Conservation (phyloP, 139 green algal genomes). For the Chlamydomonas applanata region DNA sequence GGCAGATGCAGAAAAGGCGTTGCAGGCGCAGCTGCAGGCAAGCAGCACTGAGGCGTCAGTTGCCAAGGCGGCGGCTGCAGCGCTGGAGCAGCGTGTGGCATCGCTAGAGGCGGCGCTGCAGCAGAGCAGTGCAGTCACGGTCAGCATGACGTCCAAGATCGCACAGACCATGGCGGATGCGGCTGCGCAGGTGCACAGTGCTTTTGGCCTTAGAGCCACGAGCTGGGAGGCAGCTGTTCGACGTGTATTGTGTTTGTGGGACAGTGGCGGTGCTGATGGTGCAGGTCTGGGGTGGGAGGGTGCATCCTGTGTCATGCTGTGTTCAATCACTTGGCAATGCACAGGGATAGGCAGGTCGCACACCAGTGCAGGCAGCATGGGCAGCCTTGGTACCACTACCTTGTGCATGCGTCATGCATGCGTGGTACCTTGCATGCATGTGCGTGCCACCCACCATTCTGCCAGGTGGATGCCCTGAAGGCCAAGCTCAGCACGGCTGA, state of each 20-base stretch:
- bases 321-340: too few species aligned
- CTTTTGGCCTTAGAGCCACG: neutral
- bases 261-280: neutral
- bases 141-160: constrained; percentile 52
- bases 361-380: too few species aligned
- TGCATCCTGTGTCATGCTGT: too few species aligned
- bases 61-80: constrained; percentile 21
- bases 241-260: too few species aligned
- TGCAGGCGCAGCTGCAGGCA: constrained; percentile 19
- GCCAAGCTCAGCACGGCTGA: constrained; percentile 29
- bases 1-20: constrained; percentile 5
- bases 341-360: too few species aligned
- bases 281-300: neutral
- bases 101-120: constrained; percentile 41
- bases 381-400: too few species aligned
- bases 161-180: constrained; percentile 40
- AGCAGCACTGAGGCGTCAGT: constrained; percentile 8
- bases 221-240: too few species aligned
- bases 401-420: too few species aligned
- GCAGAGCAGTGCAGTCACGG: constrained; percentile 44
- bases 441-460: too few species aligned
- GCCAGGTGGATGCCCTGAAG: constrained; percentile 22
- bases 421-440: too few species aligned
- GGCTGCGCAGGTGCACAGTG: neutral
- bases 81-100: constrained; percentile 28